Base-by-base conservation (phyloP, 768 basidiomycete species). In the Naganishia vaughanmartiniae region DNA sequence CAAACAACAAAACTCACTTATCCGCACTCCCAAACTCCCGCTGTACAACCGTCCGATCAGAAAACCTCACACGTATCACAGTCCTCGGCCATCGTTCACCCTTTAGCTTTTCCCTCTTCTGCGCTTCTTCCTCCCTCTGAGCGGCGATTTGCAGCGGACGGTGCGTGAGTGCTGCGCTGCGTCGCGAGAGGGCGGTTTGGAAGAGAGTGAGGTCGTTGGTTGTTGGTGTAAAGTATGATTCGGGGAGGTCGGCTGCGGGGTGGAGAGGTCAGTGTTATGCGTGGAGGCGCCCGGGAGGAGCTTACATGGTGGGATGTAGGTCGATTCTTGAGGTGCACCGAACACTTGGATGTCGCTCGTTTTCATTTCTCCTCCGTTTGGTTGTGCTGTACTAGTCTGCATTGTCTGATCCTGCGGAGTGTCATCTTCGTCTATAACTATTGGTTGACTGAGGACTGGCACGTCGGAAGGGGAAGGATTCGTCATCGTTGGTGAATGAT, bases 61-160 rank as follows among this genome's bases (percentile, higher is more conserved):
- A 76, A 68, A 81, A 81, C 65, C 76, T 74, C 6, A 81, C 72
- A 24, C 80, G 65, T 15, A 81, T 78, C 6, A 76, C 78, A 0
- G 80, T 81, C 79, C 76, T 74, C 21, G 80, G 80, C 80, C 80
- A 81, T 51, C 70, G 78, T 57, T 78, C 77, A 42, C 56, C 72
- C 70, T 76, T 79, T 48, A 67, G 42, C 70, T 72, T 76, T 67
- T 81, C 78, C 46, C 31, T 70, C 60, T 72, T 67, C 24, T 45
- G 56, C 54, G 70, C 72, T 57, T 78, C 78, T 58, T 75, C 80
- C 15, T 81, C 80, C 30, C 80, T 39, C 67, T 76, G 65, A 33
- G 76, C 77, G 26, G 71, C 45, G 11, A 78, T 77, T 53, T 76
- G 63, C 9, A 81, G 56, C n/a, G 78, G 77, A 54, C 76, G 75